Evolutionary conservation across 495 filamentous ascomycete species (phyloP).

Genomic region (Daldinia grandis): DNA sequence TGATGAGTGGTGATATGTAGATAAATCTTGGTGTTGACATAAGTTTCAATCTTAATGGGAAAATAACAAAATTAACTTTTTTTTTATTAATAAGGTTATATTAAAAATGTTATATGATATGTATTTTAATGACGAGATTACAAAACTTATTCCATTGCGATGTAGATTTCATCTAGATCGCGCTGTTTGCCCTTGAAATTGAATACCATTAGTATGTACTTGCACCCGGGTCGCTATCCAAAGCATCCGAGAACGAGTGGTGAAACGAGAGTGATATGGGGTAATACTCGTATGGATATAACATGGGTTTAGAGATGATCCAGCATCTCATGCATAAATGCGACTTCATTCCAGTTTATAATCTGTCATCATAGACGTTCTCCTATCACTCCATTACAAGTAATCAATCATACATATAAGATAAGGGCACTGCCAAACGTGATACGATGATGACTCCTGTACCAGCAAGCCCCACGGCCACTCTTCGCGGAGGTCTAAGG

Average conservation of each 20-base stretch:
- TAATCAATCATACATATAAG: background rate
- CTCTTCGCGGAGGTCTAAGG: background rate
- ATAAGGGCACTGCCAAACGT: background rate
- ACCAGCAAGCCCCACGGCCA: background rate
- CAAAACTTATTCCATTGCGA: too few relatives aligned
- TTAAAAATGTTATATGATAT: too few relatives aligned
- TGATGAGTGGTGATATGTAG: too few relatives aligned
- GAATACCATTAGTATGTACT: too few relatives aligned
- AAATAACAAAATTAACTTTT: too few relatives aligned
- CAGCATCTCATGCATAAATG: background rate
- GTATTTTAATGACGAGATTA: too few relatives aligned
- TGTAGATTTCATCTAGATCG: too few relatives aligned
- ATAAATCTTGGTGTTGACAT: too few relatives aligned
- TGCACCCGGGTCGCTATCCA: too few relatives aligned
- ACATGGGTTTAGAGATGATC: background rate
- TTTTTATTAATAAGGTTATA: too few relatives aligned
- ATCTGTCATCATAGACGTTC: background rate
- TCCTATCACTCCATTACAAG: background rate
- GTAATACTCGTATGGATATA: background rate
- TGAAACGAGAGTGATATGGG: background rate
- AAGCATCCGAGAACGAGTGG: background rate
- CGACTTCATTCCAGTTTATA: background rate
- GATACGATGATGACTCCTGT: background rate
- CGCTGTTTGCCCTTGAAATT: too few relatives aligned
- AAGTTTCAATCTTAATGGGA: too few relatives aligned